These are phyloP conservation scores for Peterozyma toletana DNA, from an alignment of 805 yeast species.

Conservation along the genomic window DNA sequence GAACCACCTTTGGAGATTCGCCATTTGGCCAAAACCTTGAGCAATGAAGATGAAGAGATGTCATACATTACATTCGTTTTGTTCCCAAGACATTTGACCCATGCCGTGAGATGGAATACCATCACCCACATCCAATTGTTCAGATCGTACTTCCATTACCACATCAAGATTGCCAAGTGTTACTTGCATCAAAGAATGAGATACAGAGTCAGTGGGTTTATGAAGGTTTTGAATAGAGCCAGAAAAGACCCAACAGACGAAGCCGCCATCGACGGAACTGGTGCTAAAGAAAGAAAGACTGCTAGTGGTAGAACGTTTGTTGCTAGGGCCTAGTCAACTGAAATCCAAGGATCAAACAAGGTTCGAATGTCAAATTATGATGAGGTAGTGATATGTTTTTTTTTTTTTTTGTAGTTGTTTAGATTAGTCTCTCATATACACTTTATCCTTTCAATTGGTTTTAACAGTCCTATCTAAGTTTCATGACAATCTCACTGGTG, in stretches of 20 bases:
- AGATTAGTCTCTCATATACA: too few species aligned
- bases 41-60: conserved; percentile 26
- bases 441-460: too few species aligned
- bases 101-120: conserved; percentile 68
- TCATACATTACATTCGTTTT: conserved; percentile 61
- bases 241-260: conserved; percentile 84
- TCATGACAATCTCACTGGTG: too few species aligned
- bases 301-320: conserved; percentile 69
- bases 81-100: conserved; percentile 73
- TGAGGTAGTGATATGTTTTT: neutral
- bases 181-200: conserved; percentile 99
- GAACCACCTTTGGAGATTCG: conserved; percentile 91
- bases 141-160: conserved; percentile 97
- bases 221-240: conserved; percentile 93
- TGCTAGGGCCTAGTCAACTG: conserved; percentile 13
- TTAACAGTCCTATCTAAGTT: too few species aligned
- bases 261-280: conserved; percentile 13
- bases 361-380: too few species aligned
- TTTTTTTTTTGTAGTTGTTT: conserved; percentile 14
- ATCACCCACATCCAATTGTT: conserved; percentile 88
- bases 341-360: too few species aligned
- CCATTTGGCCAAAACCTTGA: conserved; percentile 24
- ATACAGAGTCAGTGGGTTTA: conserved; percentile 85
- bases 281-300: conserved; percentile 43
- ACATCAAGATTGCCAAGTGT: conserved; percentile 96